Evolutionary conservation across 2,329 filamentous ascomycete genomes (phyloP).

Genomic region (Xylogone sp.): DNA sequence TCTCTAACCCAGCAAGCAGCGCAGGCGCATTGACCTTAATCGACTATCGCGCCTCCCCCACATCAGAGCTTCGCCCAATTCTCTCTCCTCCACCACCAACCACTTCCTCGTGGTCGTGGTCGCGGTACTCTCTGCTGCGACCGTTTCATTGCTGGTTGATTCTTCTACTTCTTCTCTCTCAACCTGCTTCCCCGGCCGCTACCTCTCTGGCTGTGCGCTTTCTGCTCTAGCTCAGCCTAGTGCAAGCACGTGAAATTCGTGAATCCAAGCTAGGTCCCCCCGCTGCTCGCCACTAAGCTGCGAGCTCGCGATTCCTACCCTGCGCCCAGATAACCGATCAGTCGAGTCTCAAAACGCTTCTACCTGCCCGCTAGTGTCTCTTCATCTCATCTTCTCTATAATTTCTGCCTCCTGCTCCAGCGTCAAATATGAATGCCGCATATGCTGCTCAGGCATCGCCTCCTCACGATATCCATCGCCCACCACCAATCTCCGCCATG

Average conservation of each 20-base stretch:
- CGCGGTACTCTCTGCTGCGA: not conserved
- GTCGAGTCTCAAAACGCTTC: too few relatives aligned
- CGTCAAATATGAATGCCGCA: constrained; percentile 14
- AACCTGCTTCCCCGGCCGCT: not conserved
- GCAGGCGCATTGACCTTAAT: not conserved
- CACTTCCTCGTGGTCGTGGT: not conserved
- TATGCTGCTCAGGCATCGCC: constrained; percentile 19
- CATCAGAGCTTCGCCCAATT: not conserved
- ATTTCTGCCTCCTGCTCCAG: not conserved
- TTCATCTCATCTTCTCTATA: not conserved
- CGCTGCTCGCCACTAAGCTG: not conserved
- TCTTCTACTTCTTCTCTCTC: not conserved
- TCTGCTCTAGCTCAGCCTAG: not conserved
- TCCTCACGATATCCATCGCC: constrained; percentile 13
- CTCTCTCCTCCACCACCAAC: too few relatives aligned
- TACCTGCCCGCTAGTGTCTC: not conserved
- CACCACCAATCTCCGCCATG: constrained; percentile 6
- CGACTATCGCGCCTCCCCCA: not conserved
- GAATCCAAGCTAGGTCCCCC: not conserved
- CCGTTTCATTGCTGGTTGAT: not conserved
- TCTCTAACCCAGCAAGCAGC: not conserved
- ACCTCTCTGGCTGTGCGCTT: too few relatives aligned
- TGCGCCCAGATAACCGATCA: too few relatives aligned
- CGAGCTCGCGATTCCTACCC: not conserved
- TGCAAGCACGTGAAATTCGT: not conserved